Conservation (phyloP, 1,284 basidiomycete species). For the Pseudozyma flocculosa region DNA sequence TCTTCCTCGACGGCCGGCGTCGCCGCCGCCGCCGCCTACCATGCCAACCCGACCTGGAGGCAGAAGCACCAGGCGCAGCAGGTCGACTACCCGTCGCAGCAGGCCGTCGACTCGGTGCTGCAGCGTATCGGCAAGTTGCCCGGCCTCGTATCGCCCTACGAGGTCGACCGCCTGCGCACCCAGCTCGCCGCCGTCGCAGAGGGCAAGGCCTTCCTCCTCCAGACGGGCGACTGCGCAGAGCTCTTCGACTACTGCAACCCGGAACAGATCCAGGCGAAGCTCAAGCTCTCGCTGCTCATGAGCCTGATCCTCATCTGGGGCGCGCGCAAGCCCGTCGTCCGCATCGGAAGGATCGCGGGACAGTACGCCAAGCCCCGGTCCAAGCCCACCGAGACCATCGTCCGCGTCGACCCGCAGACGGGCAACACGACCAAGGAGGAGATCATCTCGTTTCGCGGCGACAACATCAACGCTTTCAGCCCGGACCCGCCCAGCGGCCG, state of each 20-base stretch:
- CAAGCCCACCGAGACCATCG: slow-evolving; percentile 73
- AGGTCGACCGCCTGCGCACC: slow-evolving; percentile 48
- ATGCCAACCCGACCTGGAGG: slow-evolving; percentile 46
- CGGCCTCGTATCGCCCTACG: slow-evolving; percentile 51
- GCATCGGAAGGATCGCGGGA: slow-evolving; percentile 51
- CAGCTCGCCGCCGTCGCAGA: slow-evolving; percentile 50
- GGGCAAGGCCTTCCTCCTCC: slow-evolving; percentile 77
- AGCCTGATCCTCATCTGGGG: slow-evolving; percentile 93
- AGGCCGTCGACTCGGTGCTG: slow-evolving; percentile 37
- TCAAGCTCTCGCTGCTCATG: slow-evolving; percentile 91
- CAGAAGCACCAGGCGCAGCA: slow-evolving; percentile 48
- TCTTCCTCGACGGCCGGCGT: too few species aligned
- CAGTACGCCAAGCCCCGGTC: slow-evolving; percentile 96
- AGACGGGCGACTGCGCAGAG: slow-evolving; percentile 93
- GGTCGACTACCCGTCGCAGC: slow-evolving; percentile 43
- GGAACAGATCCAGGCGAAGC: slow-evolving; percentile 88
- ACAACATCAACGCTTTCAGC: slow-evolving; percentile 86
- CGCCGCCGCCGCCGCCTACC: slow-evolving; percentile 9
- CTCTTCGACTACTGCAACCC: slow-evolving; percentile 66
- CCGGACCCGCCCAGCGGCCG: slow-evolving; percentile 66
- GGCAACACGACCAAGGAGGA: slow-evolving; percentile 50
- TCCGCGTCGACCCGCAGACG: slow-evolving; percentile 20
- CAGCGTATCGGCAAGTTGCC: slow-evolving; percentile 44
- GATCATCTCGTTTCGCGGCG: slow-evolving; percentile 79
- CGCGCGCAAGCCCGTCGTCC: slow-evolving; percentile 63